phyloP scores from a whole-genome alignment of 2,329 filamentous ascomycete species.

The Colletotrichum caudatum region DNA sequence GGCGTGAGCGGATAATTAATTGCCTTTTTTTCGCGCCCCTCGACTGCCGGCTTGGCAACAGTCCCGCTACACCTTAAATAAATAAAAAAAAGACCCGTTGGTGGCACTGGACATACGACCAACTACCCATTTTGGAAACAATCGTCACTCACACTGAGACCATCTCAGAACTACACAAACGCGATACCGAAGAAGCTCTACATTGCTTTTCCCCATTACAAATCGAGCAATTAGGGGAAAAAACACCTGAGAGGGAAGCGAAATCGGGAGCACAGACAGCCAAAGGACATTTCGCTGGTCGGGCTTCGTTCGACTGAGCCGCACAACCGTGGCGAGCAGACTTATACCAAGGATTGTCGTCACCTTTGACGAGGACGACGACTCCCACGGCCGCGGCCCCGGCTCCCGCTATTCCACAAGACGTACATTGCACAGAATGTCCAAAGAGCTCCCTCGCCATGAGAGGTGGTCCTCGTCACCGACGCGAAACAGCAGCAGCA shows the following conservation, averaged over 20 bases:
- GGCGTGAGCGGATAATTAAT: background rate
- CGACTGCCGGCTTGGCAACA: conserved; percentile 39
- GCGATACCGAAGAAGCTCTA: background rate
- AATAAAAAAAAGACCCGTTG: background rate
- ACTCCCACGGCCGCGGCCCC: background rate
- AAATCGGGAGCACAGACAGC: background rate
- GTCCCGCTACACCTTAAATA: conserved; percentile 1
- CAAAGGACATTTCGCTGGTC: background rate
- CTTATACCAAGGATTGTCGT: background rate
- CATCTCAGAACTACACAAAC: background rate
- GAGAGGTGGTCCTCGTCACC: conserved; percentile 32
- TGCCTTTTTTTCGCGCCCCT: conserved; percentile 3
- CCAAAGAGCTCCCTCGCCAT: conserved; percentile 34
- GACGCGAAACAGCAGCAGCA: background rate
- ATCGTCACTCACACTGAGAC: background rate
- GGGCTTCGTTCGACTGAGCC: background rate
- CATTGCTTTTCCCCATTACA: background rate
- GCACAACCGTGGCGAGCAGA: background rate
- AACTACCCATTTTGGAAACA: conserved; percentile 27
- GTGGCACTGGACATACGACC: conserved; percentile 25
- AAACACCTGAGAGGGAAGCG: background rate
- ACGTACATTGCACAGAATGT: conserved; percentile 10
- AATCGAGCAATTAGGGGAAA: background rate
- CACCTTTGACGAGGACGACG: background rate
- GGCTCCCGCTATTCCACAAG: background rate